Evolutionary conservation across 2,329 filamentous ascomycete genomes (phyloP).

Genomic region (Diaporthe aspalathi): DNA sequence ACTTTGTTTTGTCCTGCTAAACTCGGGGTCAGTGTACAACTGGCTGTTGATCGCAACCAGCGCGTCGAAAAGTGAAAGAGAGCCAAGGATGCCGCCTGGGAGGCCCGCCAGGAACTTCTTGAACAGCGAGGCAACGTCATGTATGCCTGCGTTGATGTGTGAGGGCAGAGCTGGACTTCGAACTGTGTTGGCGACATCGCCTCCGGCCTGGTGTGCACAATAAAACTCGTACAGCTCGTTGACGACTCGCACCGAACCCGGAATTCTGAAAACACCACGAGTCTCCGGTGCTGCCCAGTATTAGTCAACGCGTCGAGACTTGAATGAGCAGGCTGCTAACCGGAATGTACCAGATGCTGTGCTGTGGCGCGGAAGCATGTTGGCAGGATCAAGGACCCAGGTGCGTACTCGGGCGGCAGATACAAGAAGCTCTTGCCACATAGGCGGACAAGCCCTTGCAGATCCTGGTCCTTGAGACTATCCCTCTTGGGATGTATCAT

Average conservation of each 20-base stretch:
- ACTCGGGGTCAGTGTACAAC: conserved; percentile 62
- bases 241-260: conserved; percentile 68
- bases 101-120: conserved; percentile 73
- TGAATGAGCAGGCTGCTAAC: conserved; percentile 49
- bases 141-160: conserved; percentile 69
- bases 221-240: conserved; percentile 73
- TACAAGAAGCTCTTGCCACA: conserved; percentile 73
- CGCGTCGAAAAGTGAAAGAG: conserved; percentile 69
- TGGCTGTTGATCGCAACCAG: conserved; percentile 71
- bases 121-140: conserved; percentile 76
- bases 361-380: conserved; percentile 75
- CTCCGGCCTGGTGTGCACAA: conserved; percentile 61
- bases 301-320: conserved; percentile 39
- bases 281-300: conserved; percentile 52
- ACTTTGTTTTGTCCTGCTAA: conserved; percentile 63
- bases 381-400: conserved; percentile 68
- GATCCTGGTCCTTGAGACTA: conserved; percentile 59
- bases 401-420: conserved; percentile 68
- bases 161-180: conserved; percentile 68
- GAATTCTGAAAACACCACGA: conserved; percentile 72
- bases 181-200: conserved; percentile 67
- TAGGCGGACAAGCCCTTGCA: conserved; percentile 70
- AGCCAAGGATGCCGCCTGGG: conserved; percentile 75
- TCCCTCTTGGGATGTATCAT: conserved; percentile 58
- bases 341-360: conserved; percentile 72